Percentiles rank a stretch among this genome's conserved stretches.
phyloP scores from a whole-genome alignment of 2,329 filamentous ascomycete genomes.

The Exophiala alcalophila region DNA sequence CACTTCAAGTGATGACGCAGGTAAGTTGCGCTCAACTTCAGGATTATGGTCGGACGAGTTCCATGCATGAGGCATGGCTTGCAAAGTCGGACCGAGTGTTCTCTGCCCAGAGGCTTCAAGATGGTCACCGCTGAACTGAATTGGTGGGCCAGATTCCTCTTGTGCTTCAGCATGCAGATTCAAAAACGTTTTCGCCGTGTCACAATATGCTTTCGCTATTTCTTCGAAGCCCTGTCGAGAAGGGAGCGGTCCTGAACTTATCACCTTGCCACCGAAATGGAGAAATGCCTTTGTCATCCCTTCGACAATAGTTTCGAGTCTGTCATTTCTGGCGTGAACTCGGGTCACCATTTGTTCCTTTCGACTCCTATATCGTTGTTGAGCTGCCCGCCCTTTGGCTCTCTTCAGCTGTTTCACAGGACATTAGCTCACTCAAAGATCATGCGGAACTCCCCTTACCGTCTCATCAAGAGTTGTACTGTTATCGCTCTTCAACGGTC shows the following conservation, averaged over 20 bases:
- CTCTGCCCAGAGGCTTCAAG: no score
- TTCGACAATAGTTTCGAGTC: constrained; percentile 6
- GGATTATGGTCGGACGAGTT: no score
- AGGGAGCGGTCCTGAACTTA: neutral
- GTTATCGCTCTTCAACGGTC: constrained; percentile 3
- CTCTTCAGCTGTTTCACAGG: constrained; percentile 3
- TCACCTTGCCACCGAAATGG: constrained; percentile 1
- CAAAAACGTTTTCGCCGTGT: neutral
- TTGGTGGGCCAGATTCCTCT: no score
- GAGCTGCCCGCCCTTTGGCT: constrained; percentile 6
- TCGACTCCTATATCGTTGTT: constrained; percentile 2
- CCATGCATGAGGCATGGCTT: no score
- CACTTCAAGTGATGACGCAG: no score
- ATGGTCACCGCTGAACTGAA: no score
- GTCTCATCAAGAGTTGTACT: neutral
- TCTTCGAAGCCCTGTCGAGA: neutral
- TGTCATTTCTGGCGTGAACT: neutral
- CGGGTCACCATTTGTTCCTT: constrained; percentile 5
- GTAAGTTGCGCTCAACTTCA: no score
- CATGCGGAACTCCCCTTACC: neutral
- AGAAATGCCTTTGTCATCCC: constrained; percentile 1
- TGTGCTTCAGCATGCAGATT: constrained; percentile 1
- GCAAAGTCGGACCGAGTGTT: no score
- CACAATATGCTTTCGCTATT: constrained; percentile 1
- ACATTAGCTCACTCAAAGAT: neutral